Evolutionary conservation across 1,139 yeast species (phyloP).

Genomic region (Yamadazyma blattariae): DNA sequence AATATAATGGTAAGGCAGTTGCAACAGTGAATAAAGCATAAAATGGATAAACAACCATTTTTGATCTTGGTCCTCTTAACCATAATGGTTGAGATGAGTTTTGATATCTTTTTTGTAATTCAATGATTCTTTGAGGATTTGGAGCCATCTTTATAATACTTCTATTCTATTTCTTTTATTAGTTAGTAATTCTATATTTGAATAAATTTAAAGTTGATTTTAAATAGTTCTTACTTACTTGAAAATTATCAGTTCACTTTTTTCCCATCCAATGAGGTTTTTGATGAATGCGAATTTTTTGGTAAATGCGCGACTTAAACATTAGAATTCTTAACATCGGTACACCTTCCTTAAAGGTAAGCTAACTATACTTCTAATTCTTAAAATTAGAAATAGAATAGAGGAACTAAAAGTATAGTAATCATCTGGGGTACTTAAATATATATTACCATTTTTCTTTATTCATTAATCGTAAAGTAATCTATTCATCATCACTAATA

Average conservation of each 20-base stretch:
- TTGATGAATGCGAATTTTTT: constrained; percentile 5
- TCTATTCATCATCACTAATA: constrained; percentile 2
- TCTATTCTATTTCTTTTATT: too few relatives aligned
- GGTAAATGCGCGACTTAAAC: constrained; percentile 3
- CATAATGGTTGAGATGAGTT: constrained; percentile 68
- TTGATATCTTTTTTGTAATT: constrained; percentile 75
- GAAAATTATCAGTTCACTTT: constrained; percentile 14
- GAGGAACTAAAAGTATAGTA: neutral
- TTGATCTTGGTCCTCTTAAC: constrained; percentile 74
- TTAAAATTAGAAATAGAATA: neutral
- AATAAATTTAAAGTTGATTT: constrained; percentile 1
- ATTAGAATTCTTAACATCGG: too few relatives aligned
- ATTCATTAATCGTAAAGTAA: neutral
- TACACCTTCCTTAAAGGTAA: too few relatives aligned
- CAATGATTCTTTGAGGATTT: constrained; percentile 65
- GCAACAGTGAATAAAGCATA: constrained; percentile 79
- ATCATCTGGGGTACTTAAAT: too few relatives aligned
- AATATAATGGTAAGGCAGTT: constrained; percentile 67
- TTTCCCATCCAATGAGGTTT: constrained; percentile 12
- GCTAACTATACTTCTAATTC: neutral
- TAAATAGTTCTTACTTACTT: constrained; percentile 2
- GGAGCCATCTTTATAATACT: constrained; percentile 40
- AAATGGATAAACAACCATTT: constrained; percentile 82
- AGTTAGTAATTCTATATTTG: neutral
- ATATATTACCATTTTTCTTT: neutral